phyloP scores from a whole-genome alignment of 140 eudicot species.

The Anethum foeniculum region DNA sequence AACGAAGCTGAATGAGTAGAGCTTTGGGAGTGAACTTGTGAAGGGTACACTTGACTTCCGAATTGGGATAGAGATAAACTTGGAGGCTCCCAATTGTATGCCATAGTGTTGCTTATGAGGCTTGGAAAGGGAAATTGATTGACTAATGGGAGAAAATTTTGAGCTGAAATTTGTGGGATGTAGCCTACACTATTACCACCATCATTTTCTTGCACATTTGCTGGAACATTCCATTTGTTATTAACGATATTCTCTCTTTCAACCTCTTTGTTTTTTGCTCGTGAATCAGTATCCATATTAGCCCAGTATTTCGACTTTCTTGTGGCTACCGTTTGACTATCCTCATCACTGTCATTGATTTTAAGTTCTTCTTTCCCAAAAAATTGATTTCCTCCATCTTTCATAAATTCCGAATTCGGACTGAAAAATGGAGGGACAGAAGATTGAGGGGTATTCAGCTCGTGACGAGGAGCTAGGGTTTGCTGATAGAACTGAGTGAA shows the following conservation, averaged over 20 bases:
- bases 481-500: slow-evolving; percentile 34
- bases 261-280: slow-evolving; percentile 15
- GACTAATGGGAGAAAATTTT: slow-evolving; percentile 58
- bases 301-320: slow-evolving; percentile 31
- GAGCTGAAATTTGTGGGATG: slow-evolving; percentile 36
- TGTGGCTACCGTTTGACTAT: slow-evolving; percentile 26
- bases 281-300: neutral
- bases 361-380: slow-evolving; percentile 30
- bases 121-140: slow-evolving; percentile 35
- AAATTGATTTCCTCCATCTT: slow-evolving; percentile 37
- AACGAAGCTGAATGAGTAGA: neutral
- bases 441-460: slow-evolving; percentile 30
- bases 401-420: slow-evolving; percentile 26
- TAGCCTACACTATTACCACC: slow-evolving; percentile 27
- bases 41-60: slow-evolving; percentile 44
- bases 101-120: slow-evolving; percentile 24
- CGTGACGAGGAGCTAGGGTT: slow-evolving; percentile 30
- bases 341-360: slow-evolving; percentile 28
- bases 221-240: slow-evolving; percentile 23
- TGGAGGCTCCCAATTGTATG: slow-evolving; percentile 67
- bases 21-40: slow-evolving; percentile 27
- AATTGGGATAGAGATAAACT: slow-evolving; percentile 61
- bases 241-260: slow-evolving; percentile 24
- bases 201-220: slow-evolving; percentile 24
- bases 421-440: slow-evolving; percentile 37